These are phyloP conservation scores for Babesia caballi DNA, from an alignment of 169 alveolate species.

Conservation along the genomic window DNA sequence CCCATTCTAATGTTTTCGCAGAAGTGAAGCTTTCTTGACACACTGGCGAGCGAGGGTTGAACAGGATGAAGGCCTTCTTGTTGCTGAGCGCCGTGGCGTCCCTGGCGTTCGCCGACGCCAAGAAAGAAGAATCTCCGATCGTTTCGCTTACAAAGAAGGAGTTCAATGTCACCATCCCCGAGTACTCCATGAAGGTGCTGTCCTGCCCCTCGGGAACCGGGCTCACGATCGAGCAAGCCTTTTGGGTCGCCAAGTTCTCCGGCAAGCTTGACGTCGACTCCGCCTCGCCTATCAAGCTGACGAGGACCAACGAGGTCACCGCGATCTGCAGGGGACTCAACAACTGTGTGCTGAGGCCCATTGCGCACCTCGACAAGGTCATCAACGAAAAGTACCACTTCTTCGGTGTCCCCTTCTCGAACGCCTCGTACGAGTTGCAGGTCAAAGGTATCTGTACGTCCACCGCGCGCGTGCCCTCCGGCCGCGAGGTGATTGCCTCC, in stretches of 20 bases:
- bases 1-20: too few relatives aligned
- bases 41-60: too few relatives aligned
- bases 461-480: constrained; percentile 10
- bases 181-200: background rate
- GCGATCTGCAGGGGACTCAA: constrained; percentile 43
- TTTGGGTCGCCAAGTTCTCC: constrained; percentile 20
- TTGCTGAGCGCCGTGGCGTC: background rate
- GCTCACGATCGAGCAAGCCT: constrained; percentile 20
- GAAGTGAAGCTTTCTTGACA: too few relatives aligned
- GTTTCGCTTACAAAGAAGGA: background rate
- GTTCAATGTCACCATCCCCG: constrained; percentile 6
- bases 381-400: constrained; percentile 6
- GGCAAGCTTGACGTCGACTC: background rate
- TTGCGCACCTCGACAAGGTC: constrained; percentile 14
- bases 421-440: constrained; percentile 12
- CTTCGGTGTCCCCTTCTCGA: constrained; percentile 46
- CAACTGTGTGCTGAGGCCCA: constrained; percentile 49
- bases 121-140: background rate
- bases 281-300: background rate
- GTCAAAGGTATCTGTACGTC: constrained; percentile 22
- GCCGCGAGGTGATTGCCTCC: constrained; percentile 33
- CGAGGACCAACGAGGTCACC: constrained; percentile 33
- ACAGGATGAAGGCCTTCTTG: constrained; percentile 1
- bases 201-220: constrained; percentile 33
- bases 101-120: background rate